Conservation (phyloP, 1,284 basidiomycete genomes). For the Malassezia japonica region DNA sequence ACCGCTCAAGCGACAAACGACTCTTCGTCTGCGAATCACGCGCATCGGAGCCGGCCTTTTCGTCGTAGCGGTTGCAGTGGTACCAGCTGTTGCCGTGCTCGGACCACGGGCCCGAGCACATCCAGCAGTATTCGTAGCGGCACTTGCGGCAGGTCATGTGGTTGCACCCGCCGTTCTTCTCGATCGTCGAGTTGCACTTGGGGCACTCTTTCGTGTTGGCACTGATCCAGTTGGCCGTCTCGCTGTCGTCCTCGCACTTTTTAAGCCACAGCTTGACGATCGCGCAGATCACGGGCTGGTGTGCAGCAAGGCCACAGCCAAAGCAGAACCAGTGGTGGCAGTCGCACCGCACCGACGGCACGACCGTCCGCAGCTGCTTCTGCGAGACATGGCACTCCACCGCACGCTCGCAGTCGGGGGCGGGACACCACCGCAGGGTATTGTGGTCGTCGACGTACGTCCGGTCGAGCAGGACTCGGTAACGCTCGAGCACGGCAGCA, state of each 20-base stretch:
- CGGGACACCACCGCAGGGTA: slow-evolving; percentile 82
- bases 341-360: slow-evolving; percentile 78
- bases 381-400: slow-evolving; percentile 68
- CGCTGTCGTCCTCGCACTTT: slow-evolving; percentile 94
- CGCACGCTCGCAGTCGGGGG: slow-evolving; percentile 60
- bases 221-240: slow-evolving; percentile 98
- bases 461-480: slow-evolving; percentile 74
- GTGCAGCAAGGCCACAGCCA: slow-evolving; percentile 55
- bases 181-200: slow-evolving; percentile 82
- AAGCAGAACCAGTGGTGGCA: slow-evolving; percentile 60
- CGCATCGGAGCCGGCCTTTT: slow-evolving; percentile 77
- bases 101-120: slow-evolving; percentile 75
- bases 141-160: slow-evolving; percentile 45
- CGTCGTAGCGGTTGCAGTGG: slow-evolving; percentile 93
- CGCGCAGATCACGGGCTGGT: slow-evolving; percentile 78
- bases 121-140: slow-evolving; percentile 57
- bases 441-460: slow-evolving; percentile 80
- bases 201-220: slow-evolving; percentile 97
- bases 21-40: slow-evolving; percentile 60
- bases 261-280: slow-evolving; percentile 88
- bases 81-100: slow-evolving; percentile 97
- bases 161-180: slow-evolving; percentile 97
- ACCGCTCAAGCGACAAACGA: slow-evolving; percentile 80
- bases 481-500: slow-evolving; percentile 51
- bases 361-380: slow-evolving; percentile 59